Evolutionary conservation across 169 alveolate species (phyloP).

Genomic region (Plasmodium gonderi): DNA sequence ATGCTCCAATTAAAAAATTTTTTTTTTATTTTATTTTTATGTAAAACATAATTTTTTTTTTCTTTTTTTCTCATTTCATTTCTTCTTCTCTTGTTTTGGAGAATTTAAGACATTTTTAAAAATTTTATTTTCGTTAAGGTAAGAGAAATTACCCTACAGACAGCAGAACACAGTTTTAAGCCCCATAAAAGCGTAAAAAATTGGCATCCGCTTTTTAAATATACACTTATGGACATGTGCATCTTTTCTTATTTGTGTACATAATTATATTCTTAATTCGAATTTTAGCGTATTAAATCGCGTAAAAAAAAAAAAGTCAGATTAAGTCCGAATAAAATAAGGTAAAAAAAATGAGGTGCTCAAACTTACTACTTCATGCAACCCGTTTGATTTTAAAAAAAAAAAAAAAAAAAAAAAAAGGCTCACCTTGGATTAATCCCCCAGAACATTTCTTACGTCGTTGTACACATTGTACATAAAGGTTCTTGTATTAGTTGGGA

Average conservation of each 20-base stretch:
- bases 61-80: background rate
- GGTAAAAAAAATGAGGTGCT: background rate
- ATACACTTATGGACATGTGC: background rate
- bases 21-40: background rate
- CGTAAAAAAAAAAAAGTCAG: background rate
- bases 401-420: background rate
- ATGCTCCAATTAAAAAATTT: background rate
- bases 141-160: background rate
- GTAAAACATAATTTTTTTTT: background rate
- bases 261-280: background rate
- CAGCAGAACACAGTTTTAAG: background rate
- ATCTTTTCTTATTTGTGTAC: background rate
- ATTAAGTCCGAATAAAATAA: background rate
- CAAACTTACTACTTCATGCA: background rate
- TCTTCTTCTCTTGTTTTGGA: background rate
- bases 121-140: background rate
- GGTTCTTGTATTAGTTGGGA: background rate
- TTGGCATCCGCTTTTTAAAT: background rate
- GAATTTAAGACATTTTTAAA: background rate
- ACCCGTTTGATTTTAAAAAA: background rate
- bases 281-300: background rate
- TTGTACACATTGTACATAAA: background rate
- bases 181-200: background rate
- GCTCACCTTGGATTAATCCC: background rate
- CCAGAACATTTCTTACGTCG: background rate